phyloP scores from a whole-genome alignment of 176 grass and related monocot genomes.

The Zizania latifolia region DNA sequence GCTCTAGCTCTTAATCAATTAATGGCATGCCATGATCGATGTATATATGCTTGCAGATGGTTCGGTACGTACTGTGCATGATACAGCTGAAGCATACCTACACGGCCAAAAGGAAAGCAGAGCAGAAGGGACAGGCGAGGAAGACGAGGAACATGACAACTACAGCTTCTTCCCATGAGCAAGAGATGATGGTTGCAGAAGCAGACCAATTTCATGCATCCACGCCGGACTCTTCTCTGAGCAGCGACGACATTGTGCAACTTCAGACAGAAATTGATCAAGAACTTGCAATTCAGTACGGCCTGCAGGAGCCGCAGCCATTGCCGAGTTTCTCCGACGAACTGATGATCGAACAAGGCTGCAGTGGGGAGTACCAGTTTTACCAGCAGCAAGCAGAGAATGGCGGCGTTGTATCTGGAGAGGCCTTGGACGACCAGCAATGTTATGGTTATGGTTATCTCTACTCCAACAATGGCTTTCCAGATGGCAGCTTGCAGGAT shows the following conservation, averaged over 20 bases:
- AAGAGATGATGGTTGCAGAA: too few relatives aligned
- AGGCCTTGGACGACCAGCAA: not conserved
- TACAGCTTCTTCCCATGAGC: not conserved
- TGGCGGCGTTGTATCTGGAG: not conserved
- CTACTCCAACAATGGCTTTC: not conserved
- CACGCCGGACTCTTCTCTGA: not conserved
- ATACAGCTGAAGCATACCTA: constrained; percentile 26
- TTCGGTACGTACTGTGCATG: constrained; percentile 7
- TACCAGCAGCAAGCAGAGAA: not conserved
- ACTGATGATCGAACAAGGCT: not conserved
- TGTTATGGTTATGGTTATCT: not conserved
- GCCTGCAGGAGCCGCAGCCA: not conserved
- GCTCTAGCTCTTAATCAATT: too few relatives aligned
- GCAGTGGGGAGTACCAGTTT: not conserved
- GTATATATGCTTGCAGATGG: constrained; percentile 1
- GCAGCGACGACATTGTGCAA: not conserved
- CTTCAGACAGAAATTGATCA: not conserved
- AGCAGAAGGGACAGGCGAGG: not conserved
- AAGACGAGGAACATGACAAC: not conserved
- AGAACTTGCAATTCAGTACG: not conserved
- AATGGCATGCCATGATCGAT: not conserved
- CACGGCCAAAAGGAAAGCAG: not conserved
- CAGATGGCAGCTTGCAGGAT: not conserved
- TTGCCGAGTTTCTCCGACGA: not conserved
- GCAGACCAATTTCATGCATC: too few relatives aligned